phyloP scores from a whole-genome alignment of 371 early-diverging fungal genomes.

The Mucor plumbeus region DNA sequence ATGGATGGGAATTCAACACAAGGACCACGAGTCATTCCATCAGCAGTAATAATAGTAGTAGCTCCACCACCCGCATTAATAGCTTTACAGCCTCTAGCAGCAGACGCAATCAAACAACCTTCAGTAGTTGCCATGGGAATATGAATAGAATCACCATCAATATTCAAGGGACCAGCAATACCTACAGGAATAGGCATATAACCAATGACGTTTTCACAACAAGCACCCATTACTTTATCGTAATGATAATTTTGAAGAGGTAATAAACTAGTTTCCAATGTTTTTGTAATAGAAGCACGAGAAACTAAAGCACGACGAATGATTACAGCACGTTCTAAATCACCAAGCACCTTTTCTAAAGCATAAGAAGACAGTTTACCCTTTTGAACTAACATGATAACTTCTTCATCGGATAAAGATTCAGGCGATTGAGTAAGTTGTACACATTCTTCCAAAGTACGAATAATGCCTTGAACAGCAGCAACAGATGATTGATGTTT shows the following conservation, averaged over 20 bases:
- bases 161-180: conserved; percentile 82
- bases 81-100: conserved; percentile 95
- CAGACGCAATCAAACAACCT: conserved; percentile 92
- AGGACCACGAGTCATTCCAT: conserved; percentile 96
- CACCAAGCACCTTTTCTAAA: conserved; percentile 80
- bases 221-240: conserved; percentile 86
- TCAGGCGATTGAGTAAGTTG: conserved; percentile 59
- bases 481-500: neutral
- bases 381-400: conserved; percentile 71
- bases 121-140: conserved; percentile 98
- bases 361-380: conserved; percentile 84
- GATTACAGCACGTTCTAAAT: conserved; percentile 81
- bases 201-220: conserved; percentile 97
- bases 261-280: conserved; percentile 66
- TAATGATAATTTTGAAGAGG: conserved; percentile 90
- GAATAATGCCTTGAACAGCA: conserved; percentile 35
- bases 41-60: conserved; percentile 78
- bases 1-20: conserved; percentile 84
- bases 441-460: conserved; percentile 70
- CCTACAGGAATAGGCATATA: conserved; percentile 95
- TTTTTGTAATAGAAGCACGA: conserved; percentile 65
- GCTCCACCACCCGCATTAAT: conserved; percentile 91
- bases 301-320: conserved; percentile 82
- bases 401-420: conserved; percentile 66
- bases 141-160: conserved; percentile 80